Conservation (phyloP, 2,329 filamentous ascomycete species). For the Pseudogymnoascus sp. region DNA sequence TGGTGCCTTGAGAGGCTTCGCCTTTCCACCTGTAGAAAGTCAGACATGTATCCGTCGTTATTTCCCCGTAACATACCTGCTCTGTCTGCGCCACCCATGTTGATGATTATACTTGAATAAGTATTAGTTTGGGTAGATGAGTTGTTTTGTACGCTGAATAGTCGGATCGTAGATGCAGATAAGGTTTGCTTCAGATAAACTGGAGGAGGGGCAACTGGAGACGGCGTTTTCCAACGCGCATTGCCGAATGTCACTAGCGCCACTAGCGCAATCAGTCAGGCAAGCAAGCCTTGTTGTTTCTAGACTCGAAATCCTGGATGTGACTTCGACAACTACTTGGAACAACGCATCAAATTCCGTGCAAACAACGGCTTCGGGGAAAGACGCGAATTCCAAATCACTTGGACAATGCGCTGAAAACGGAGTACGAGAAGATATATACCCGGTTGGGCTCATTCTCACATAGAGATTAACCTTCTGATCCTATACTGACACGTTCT, state of each 20-base stretch:
- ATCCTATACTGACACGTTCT: conserved; percentile 32
- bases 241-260: conserved; percentile 3
- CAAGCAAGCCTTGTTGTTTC: conserved; percentile 5
- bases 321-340: background rate
- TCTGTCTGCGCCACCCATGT: conserved; percentile 60
- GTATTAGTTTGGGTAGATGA: conserved; percentile 7
- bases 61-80: conserved; percentile 42
- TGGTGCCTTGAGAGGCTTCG: conserved; percentile 75
- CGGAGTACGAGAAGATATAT: conserved; percentile 27
- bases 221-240: conserved; percentile 4
- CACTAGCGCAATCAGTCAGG: background rate
- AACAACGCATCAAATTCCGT: background rate
- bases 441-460: conserved; percentile 32
- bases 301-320: conserved; percentile 3
- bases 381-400: background rate
- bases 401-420: conserved; percentile 25
- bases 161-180: conserved; percentile 2
- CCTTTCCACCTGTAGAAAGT: conserved; percentile 59
- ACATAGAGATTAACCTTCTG: conserved; percentile 27
- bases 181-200: conserved; percentile 9
- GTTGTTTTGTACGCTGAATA: conserved; percentile 7
- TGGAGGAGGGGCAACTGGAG: conserved; percentile 7
- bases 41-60: conserved; percentile 17
- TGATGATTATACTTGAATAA: conserved; percentile 19
- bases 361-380: background rate